Conservation (phyloP, 495 filamentous ascomycete genomes). For the Penicillium paxilli region DNA sequence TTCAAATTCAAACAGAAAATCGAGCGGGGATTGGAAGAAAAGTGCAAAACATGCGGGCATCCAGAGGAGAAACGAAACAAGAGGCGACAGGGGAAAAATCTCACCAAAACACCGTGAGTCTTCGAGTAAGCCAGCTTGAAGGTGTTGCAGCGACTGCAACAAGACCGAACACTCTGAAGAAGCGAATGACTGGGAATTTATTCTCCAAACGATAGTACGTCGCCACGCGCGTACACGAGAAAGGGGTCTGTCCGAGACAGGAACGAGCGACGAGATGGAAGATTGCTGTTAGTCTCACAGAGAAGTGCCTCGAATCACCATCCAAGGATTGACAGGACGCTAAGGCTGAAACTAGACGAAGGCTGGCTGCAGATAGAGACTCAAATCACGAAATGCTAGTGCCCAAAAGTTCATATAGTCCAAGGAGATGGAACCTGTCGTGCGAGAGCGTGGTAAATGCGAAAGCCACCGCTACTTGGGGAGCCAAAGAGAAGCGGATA, state of each 20-base stretch:
- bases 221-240: slow-evolving; percentile 31
- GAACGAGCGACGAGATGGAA: slow-evolving; percentile 47
- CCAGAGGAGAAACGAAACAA: slow-evolving; percentile 19
- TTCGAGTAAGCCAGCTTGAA: slow-evolving; percentile 57
- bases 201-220: slow-evolving; percentile 40
- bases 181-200: slow-evolving; percentile 55
- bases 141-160: slow-evolving; percentile 52
- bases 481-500: slow-evolving; percentile 4
- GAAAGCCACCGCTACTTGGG: slow-evolving; percentile 14
- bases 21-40: slow-evolving; percentile 16
- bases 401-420: slow-evolving; percentile 26
- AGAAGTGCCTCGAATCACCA: slow-evolving; percentile 39
- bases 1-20: slow-evolving; percentile 21
- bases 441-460: slow-evolving; percentile 10
- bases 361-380: slow-evolving; percentile 40
- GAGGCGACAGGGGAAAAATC: slow-evolving; percentile 24
- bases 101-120: slow-evolving; percentile 53
- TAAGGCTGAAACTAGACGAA: slow-evolving; percentile 29
- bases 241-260: slow-evolving; percentile 40
- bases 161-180: slow-evolving; percentile 40
- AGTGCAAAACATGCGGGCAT: slow-evolving; percentile 24
- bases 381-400: slow-evolving; percentile 27
- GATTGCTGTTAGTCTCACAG: slow-evolving; percentile 35
- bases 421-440: slow-evolving; percentile 16
- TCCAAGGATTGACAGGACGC: slow-evolving; percentile 27